Conservation (phyloP, 176 grass and related monocot species). For the Juncus inflexus region DNA sequence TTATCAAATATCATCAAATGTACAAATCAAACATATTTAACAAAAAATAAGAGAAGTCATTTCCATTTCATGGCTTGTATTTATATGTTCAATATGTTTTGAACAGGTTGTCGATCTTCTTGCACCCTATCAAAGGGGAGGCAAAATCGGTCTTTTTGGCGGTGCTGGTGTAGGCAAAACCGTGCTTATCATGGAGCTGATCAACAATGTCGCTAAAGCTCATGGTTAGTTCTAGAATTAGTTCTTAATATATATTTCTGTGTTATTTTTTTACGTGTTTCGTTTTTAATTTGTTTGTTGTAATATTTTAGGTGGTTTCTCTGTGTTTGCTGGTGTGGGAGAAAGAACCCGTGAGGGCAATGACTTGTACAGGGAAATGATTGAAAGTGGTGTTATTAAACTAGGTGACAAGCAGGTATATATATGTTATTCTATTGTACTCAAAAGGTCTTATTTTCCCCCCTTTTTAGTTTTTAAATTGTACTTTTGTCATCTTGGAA, state of each 20-base stretch:
- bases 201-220: constrained; percentile 96
- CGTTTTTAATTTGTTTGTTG: neutral
- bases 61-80: neutral
- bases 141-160: constrained; percentile 95
- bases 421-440: neutral
- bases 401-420: constrained; percentile 83
- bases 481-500: constrained; percentile 12
- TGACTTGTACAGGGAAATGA: constrained; percentile 97
- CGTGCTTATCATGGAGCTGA: constrained; percentile 95
- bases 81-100: constrained; percentile 13
- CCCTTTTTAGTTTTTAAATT: neutral
- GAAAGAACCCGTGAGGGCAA: constrained; percentile 93
- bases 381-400: constrained; percentile 99
- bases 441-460: neutral
- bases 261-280: constrained; percentile 19
- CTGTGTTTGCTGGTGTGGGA: constrained; percentile 93
- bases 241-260: neutral
- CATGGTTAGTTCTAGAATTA: constrained; percentile 51
- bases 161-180: constrained; percentile 98
- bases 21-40: neutral
- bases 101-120: constrained; percentile 84
- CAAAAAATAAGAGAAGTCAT: neutral
- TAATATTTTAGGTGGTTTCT: constrained; percentile 79
- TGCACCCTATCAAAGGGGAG: constrained; percentile 92
- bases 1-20: constrained; percentile 11